Evolutionary conservation across 257 asterid genomes (phyloP), one percentile per base, ranked within the genome.

Genomic region (Ligustrum vulgare): DNA sequence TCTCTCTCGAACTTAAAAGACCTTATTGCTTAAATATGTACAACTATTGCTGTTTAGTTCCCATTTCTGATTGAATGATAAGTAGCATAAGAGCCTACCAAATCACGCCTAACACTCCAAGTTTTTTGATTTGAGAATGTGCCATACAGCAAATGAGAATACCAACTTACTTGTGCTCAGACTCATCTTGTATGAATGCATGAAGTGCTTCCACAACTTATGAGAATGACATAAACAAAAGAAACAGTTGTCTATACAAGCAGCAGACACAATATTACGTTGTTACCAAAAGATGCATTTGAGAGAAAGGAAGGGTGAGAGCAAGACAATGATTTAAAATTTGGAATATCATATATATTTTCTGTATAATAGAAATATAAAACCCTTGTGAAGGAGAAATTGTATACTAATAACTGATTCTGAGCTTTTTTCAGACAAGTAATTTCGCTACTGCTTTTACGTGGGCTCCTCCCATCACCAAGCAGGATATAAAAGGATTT

Each of bases 161-260:
- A 56, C 31, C 62, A 83, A 84, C 96, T 84, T 91, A 94, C 98
- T 88, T 94, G 97, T 94, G 98, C 83, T 90, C 98, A 9, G 98
- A 92, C 80, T 94, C 98, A 82, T 94, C 98, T 80, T 95, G n/a
- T n/a, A n/a, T n/a, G n/a, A n/a, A n/a, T n/a, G n/a, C n/a, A n/a
- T n/a, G n/a, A n/a, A n/a, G n/a, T n/a, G n/a, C n/a, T n/a, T n/a
- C n/a, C n/a, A n/a, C n/a, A n/a, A n/a, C n/a, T n/a, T n/a, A n/a
- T n/a, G n/a, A n/a, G n/a, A n/a, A n/a, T n/a, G n/a, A n/a, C n/a
- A n/a, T n/a, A n/a, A n/a, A n/a, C n/a, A n/a, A n/a, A n/a, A n/a
- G n/a, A n/a, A n/a, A n/a, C n/a, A n/a, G n/a, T n/a, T n/a, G n/a
- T n/a, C n/a, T n/a, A 95, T 84, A 89, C 88, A 91, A 86, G 84